Percentiles rank a stretch among this genome's conserved stretches.
phyloP scores from a whole-genome alignment of 139 green algal species.

The Asterochloris sp. region DNA sequence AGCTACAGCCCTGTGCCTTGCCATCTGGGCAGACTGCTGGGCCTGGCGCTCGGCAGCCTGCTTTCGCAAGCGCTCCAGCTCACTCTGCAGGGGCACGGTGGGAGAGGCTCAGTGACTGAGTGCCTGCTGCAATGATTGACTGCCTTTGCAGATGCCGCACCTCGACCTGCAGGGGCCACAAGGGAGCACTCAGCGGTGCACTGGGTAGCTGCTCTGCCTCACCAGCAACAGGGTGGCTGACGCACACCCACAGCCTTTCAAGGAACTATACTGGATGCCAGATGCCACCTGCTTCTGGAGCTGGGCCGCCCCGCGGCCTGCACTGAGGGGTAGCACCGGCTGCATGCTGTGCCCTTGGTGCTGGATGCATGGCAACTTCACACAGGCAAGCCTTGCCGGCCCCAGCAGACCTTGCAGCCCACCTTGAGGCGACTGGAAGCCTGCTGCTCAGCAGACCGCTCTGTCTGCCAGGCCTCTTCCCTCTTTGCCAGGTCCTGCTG shows the following conservation, averaged over 20 bases:
- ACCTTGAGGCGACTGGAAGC: constrained; percentile 28
- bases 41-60: constrained; percentile 18
- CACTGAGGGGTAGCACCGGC: neutral
- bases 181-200: no score
- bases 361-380: no score
- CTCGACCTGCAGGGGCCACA: neutral
- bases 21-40: constrained; percentile 1
- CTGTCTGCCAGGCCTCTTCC: constrained; percentile 41
- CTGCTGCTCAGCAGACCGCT: constrained; percentile 42
- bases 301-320: no score
- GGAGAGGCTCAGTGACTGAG: neutral
- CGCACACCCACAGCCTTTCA: no score
- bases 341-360: neutral
- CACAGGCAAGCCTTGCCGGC: neutral
- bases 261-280: neutral
- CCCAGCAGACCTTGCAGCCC: neutral
- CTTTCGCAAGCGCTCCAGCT: constrained; percentile 62
- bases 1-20: neutral
- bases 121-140: neutral
- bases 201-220: no score
- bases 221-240: neutral
- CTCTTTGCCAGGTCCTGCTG: constrained; percentile 63
- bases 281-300: no score
- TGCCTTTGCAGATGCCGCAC: neutral
- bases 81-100: constrained; percentile 21